Conservation (phyloP, 768 basidiomycete genomes). For the Rhizopogon rudus region DNA sequence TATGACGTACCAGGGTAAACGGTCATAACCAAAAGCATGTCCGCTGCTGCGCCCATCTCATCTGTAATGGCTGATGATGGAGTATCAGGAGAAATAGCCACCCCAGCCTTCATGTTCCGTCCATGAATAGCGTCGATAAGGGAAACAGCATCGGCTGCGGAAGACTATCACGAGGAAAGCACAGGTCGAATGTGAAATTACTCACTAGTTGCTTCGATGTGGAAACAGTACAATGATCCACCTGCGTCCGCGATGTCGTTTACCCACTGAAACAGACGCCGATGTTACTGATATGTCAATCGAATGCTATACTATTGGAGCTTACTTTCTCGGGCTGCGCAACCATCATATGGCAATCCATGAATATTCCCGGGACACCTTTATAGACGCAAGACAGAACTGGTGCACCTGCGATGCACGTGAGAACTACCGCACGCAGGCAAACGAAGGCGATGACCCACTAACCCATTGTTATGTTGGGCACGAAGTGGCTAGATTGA, state of each 20-base stretch:
- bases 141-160: slow-evolving; percentile 60
- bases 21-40: slow-evolving; percentile 98
- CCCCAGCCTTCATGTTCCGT: slow-evolving; percentile 89
- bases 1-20: slow-evolving; percentile 76
- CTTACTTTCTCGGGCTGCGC: slow-evolving; percentile 81
- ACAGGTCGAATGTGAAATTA: slow-evolving; percentile 4
- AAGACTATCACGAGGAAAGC: slow-evolving; percentile 9
- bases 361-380: slow-evolving; percentile 90
- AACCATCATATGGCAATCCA: slow-evolving; percentile 99
- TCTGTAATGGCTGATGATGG: slow-evolving; percentile 85
- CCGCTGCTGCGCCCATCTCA: slow-evolving; percentile 74
- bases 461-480: slow-evolving; percentile 96
- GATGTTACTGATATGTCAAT: not conserved
- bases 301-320: not conserved
- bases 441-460: slow-evolving; percentile 8
- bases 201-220: slow-evolving; percentile 88
- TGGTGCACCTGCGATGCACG: slow-evolving; percentile 61
- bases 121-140: slow-evolving; percentile 78
- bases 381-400: slow-evolving; percentile 82
- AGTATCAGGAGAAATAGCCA: slow-evolving; percentile 96
- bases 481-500: slow-evolving; percentile 85
- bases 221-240: slow-evolving; percentile 93
- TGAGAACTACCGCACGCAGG: slow-evolving; percentile 7
- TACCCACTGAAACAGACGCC: slow-evolving; percentile 68
- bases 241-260: slow-evolving; percentile 94